phyloP scores from a whole-genome alignment of 2,329 filamentous ascomycete genomes.

The Hymenoscyphus salicellus region DNA sequence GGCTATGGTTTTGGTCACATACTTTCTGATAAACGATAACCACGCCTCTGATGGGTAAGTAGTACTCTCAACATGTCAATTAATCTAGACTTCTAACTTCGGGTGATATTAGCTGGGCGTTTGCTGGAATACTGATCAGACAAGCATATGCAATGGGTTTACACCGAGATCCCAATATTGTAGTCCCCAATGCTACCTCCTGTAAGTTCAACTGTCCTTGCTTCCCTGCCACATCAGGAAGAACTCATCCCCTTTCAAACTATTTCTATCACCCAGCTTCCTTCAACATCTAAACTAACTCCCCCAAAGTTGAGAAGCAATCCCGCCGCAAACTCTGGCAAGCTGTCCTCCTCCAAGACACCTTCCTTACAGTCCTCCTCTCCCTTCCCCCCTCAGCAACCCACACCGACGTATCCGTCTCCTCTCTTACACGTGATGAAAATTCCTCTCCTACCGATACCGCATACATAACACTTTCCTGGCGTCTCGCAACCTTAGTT shows the following conservation, averaged over 20 bases:
- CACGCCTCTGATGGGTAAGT: conserved; percentile 65
- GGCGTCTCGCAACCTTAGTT: conserved; percentile 75
- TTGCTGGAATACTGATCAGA: conserved; percentile 71
- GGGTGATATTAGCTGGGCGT: conserved; percentile 58
- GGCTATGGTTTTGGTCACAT: conserved; percentile 78
- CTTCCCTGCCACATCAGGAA: background rate
- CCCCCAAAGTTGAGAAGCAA: conserved; percentile 70
- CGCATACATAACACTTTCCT: conserved; percentile 65
- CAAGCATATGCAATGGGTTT: conserved; percentile 81
- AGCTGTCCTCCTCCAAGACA: conserved; percentile 76
- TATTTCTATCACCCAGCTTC: background rate
- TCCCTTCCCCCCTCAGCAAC: conserved; percentile 75
- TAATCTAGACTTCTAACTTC: background rate
- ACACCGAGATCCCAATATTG: conserved; percentile 74
- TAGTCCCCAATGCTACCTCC: conserved; percentile 30
- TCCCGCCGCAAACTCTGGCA: conserved; percentile 79
- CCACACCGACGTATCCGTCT: conserved; percentile 74
- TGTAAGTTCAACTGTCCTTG: background rate
- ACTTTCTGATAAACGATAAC: conserved; percentile 84
- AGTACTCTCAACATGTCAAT: background rate
- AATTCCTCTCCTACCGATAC: conserved; percentile 62
- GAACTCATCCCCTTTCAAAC: background rate
- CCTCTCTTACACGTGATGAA: conserved; percentile 66
- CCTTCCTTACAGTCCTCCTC: conserved; percentile 73
- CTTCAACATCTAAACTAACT: conserved; percentile 50